Conservation (phyloP, 1,284 basidiomycete genomes). For the Cystobasidiaceae sp. region DNA sequence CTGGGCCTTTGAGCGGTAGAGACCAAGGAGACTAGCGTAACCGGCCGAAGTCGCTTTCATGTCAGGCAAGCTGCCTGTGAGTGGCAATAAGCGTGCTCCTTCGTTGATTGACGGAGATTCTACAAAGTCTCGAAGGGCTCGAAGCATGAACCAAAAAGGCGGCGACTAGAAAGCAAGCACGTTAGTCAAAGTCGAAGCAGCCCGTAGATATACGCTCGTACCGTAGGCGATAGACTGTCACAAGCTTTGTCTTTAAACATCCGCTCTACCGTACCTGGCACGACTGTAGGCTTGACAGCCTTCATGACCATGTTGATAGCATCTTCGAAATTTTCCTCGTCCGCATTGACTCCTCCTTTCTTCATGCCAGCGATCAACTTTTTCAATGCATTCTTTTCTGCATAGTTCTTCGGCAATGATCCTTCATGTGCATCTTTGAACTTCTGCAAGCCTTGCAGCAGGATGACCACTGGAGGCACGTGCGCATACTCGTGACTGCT, state of each 20-base stretch:
- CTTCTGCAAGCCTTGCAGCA: constrained; percentile 78
- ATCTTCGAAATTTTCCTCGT: constrained; percentile 96
- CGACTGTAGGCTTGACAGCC: constrained; percentile 59
- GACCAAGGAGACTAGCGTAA: constrained; percentile 71
- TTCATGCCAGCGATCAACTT: constrained; percentile 57
- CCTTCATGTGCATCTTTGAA: constrained; percentile 57
- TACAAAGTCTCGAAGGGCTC: constrained; percentile 60
- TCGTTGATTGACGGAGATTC: constrained; percentile 52
- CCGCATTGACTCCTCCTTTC: constrained; percentile 54
- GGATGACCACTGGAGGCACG: constrained; percentile 77
- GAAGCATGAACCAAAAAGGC: constrained; percentile 81
- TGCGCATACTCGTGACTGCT: constrained; percentile 81
- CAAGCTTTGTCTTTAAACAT: constrained; percentile 63
- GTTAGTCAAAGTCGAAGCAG: neutral
- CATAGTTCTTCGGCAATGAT: constrained; percentile 57
- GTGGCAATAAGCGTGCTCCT: constrained; percentile 54
- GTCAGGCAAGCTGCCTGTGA: constrained; percentile 73
- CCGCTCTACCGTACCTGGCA: constrained; percentile 61
- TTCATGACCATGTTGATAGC: constrained; percentile 56
- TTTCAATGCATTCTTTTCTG: constrained; percentile 76
- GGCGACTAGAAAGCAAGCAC: constrained; percentile 47
- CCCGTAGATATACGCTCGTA: constrained; percentile 37
- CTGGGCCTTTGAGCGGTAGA: constrained; percentile 67
- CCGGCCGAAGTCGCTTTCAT: constrained; percentile 86
- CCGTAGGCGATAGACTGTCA: constrained; percentile 46